Base-by-base conservation (phyloP, 169 alveolate species). In the Plasmodium reichenowi region DNA sequence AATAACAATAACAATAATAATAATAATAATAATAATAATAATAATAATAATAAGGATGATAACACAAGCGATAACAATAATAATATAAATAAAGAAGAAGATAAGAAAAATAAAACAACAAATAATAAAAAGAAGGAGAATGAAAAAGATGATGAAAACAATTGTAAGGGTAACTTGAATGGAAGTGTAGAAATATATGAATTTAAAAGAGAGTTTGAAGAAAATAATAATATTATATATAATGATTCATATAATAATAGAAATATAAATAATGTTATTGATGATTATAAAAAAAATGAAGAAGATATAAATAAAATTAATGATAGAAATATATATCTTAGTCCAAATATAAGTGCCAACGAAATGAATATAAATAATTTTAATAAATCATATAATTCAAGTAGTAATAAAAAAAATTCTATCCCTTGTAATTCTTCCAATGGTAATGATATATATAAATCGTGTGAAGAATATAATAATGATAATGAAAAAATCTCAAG, bases 361-460 rank as follows among this genome's bases (percentile, higher is more conserved):
- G 38, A 74, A 74, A 54, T 3, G 29, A 38, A 54, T 66, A 74
- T 6, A 60, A 74, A 74, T 74, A 32, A 56, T 20, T 15, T 38
- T 15, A 68, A 32, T 60, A 75, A 75, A 50, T 26, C 43, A 38
- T 60, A 52, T 43, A 15, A 13, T 3, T n/a, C 12, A 52, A 20
- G 13, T 62, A 20, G 74, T 13, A 32, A 29, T 12, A 76, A 76
- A 50, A 76, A 64, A 58, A 76, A 76, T 68, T 64, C 89, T 1
- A 13, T 64, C 24, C 66, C 29, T 3, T 76, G n/a, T 47, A 43
- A 76, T 76, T 76, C 89, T 17, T 76, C 89, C 24, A 76, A 76
- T 24, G 89, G 89, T 32, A 76, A 76, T 59, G 89, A 76, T 45
- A 48, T 76, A n/a, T 76, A 76, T 68, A 76, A 76, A 43, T 76